These are phyloP conservation scores for Rosa chinensis DNA, from an alignment of 306 rosid genomes.

Conservation along the genomic window DNA sequence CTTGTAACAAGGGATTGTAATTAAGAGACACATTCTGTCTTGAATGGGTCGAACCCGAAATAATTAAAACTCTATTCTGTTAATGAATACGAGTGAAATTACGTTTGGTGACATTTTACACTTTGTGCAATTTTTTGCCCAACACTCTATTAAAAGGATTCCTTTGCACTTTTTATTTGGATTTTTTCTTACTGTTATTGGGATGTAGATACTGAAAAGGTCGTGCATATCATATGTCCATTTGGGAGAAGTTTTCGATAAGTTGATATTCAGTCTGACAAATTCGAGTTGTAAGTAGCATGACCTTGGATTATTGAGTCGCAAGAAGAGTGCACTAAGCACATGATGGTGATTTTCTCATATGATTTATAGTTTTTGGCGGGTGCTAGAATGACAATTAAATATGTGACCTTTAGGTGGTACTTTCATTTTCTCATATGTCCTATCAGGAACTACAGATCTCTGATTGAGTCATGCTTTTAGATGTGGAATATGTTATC, in stretches of 20 bases:
- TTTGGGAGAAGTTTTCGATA: background rate
- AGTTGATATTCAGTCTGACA: background rate
- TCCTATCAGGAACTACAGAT: background rate
- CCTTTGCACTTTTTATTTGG: background rate
- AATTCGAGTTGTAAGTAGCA: background rate
- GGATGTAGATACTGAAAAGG: background rate
- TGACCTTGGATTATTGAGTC: background rate
- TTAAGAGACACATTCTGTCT: too few species aligned
- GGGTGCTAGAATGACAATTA: background rate
- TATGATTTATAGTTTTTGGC: background rate
- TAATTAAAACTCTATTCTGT: too few species aligned
- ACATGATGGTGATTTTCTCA: background rate
- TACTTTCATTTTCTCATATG: background rate
- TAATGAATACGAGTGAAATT: too few species aligned
- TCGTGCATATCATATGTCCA: background rate
- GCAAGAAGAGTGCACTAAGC: background rate
- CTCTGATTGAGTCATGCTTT: background rate
- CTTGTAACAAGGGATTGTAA: too few species aligned
- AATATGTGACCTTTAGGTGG: background rate
- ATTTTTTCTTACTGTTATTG: background rate
- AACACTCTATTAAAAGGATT: background rate
- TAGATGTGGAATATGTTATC: background rate
- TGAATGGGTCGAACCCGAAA: too few species aligned
- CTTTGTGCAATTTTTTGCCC: too few species aligned
- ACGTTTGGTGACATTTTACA: too few species aligned